A percentile compares a stretch with the other conserved stretches of the same genome.
phyloP scores from a whole-genome alignment of 805 yeast genomes.

The Starmerella vitae region DNA sequence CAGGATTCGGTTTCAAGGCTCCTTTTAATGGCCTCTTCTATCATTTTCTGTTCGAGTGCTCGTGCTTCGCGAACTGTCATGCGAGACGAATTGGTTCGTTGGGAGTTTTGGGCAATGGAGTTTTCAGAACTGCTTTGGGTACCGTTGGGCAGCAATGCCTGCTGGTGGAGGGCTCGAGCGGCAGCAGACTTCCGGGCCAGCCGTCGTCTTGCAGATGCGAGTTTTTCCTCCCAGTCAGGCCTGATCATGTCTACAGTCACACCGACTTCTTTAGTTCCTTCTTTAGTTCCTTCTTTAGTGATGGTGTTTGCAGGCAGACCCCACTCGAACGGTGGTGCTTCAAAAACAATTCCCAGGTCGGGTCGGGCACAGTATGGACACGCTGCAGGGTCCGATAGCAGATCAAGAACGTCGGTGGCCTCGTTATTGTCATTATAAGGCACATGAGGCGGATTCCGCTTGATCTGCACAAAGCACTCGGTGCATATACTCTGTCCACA shows the following conservation, averaged over 20 bases:
- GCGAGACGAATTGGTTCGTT: background rate
- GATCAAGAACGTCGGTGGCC: constrained; percentile 25
- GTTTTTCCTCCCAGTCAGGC: constrained; percentile 82
- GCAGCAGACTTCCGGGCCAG: constrained; percentile 82
- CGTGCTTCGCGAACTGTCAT: constrained; percentile 18
- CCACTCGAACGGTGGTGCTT: constrained; percentile 48
- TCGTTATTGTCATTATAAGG: constrained; percentile 50
- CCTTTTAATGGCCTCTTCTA: constrained; percentile 21
- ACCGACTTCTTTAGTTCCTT: background rate
- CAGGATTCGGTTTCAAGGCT: too few species aligned
- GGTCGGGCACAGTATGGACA: constrained; percentile 91
- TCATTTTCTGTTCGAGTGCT: constrained; percentile 20
- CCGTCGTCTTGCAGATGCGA: constrained; percentile 57
- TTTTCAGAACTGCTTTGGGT: too few species aligned
- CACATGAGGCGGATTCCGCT: constrained; percentile 81
- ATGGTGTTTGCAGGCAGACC: constrained; percentile 22
- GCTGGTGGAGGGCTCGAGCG: constrained; percentile 85
- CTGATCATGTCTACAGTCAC: constrained; percentile 70
- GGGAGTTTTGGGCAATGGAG: background rate
- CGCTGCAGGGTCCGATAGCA: constrained; percentile 74
- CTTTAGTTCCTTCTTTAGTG: background rate
- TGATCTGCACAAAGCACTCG: constrained; percentile 93
- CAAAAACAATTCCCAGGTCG: constrained; percentile 71
- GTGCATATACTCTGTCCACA: constrained; percentile 89
- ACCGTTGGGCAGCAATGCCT: constrained; percentile 45